Conservation (phyloP, 2,329 filamentous ascomycete genomes). For the Pseudogymnoascus verrucosus region DNA sequence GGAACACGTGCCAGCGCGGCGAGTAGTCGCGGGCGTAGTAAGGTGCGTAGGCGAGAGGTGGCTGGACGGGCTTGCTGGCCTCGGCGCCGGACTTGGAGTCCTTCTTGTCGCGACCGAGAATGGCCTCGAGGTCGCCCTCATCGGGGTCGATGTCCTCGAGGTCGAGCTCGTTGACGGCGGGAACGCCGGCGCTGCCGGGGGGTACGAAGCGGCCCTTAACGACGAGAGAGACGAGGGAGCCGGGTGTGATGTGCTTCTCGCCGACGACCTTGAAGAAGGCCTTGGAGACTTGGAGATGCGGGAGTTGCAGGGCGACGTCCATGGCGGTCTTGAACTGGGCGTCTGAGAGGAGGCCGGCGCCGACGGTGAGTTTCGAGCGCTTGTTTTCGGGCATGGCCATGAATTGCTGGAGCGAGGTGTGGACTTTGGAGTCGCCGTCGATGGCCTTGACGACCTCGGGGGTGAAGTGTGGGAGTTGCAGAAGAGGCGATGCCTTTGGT, state of each 20-base stretch:
- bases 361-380: constrained; percentile 63
- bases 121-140: constrained; percentile 82
- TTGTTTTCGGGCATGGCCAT: constrained; percentile 74
- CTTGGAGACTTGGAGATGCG: constrained; percentile 75
- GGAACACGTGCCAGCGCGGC: constrained; percentile 88
- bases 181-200: constrained; percentile 68
- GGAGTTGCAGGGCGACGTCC: constrained; percentile 72
- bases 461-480: constrained; percentile 86
- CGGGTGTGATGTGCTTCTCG: constrained; percentile 86
- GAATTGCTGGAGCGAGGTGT: constrained; percentile 75
- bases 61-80: constrained; percentile 59
- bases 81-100: constrained; percentile 50
- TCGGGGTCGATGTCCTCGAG: constrained; percentile 87
- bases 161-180: constrained; percentile 66
- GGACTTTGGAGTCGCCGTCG: constrained; percentile 67
- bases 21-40: constrained; percentile 85
- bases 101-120: constrained; percentile 67
- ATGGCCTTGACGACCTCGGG: constrained; percentile 56
- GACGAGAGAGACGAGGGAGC: constrained; percentile 85
- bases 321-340: constrained; percentile 70
- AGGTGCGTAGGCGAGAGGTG: constrained; percentile 82
- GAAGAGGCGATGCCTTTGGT: constrained; percentile 74
- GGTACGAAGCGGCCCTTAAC: constrained; percentile 93
- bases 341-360: constrained; percentile 62
- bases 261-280: constrained; percentile 98